These are phyloP conservation scores for Xylariaceae sp. DNA, from an alignment of 2,329 filamentous ascomycete species.

Conservation along the genomic window DNA sequence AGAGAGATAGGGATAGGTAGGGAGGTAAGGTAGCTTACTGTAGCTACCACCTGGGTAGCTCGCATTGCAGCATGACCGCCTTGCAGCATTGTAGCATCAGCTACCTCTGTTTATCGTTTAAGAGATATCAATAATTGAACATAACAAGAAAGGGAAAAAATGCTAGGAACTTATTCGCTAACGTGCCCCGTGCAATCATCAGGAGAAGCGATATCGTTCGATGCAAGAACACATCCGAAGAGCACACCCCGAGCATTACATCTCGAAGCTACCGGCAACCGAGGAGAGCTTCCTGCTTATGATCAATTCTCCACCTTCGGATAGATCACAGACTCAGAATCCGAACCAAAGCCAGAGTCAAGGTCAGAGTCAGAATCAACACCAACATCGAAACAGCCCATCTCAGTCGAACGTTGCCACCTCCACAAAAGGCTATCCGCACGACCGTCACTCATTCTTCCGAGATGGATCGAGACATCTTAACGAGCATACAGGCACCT, in stretches of 20 bases:
- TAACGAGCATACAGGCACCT: slow-evolving; percentile 63
- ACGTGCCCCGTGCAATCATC: slow-evolving; percentile 28
- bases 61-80: not conserved
- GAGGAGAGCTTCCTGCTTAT: slow-evolving; percentile 97
- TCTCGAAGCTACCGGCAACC: slow-evolving; percentile 93
- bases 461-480: slow-evolving; percentile 60
- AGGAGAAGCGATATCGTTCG: slow-evolving; percentile 95
- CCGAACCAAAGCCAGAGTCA: not conserved
- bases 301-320: slow-evolving; percentile 83
- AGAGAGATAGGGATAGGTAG: not conserved
- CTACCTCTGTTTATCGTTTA: not conserved
- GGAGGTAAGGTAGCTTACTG: not conserved
- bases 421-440: slow-evolving; percentile 45
- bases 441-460: slow-evolving; percentile 62
- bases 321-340: slow-evolving; percentile 51
- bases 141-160: too few relatives aligned
- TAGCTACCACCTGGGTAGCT: not conserved
- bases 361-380: not conserved
- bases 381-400: slow-evolving; percentile 23
- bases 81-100: slow-evolving; percentile 1
- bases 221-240: slow-evolving; percentile 99
- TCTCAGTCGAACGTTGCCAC: slow-evolving; percentile 27
- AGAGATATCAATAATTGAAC: too few relatives aligned
- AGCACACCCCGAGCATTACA: slow-evolving; percentile 95
- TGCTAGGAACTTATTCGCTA: slow-evolving; percentile 19